Base-by-base conservation (phyloP, 805 yeast genomes). In the Candida glaebosa region DNA sequence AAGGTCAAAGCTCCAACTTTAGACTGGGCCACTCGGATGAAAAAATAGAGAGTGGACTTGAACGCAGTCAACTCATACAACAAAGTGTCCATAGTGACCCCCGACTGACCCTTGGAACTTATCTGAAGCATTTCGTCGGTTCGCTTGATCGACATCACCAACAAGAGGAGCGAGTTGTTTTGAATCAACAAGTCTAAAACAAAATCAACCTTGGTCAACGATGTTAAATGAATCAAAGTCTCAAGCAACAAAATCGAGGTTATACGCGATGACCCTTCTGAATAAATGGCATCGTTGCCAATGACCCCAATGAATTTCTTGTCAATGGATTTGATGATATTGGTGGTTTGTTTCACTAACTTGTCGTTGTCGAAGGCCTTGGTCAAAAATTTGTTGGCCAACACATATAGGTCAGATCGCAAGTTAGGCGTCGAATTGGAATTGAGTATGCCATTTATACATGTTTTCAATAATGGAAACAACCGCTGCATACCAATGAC, bases 181-280 rank as follows among this genome's bases (percentile, higher is more conserved):
- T 79, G 76, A 31, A 81, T 73, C 46, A 91, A 64, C 1, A 74
- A 63, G 17, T 81, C 82, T 38, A 84, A 58, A 3, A 87, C 73
- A 49, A 81, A 76, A 49, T 78, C 75, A 45, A 77, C 74, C 32
- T 76, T 69, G 16, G 71, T 69, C n/a, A 63, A 52, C 24, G 73
- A 71, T 1, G 83, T 75, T 30, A 81, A 58, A 43, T 79, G 81
- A 19, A 81, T 72, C 38, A 82, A 61, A 1, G 84, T 72, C 51
- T 88, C 95, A 47, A 93, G 60, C 10, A 90, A 65, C n/a, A 88
- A 57, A 10, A 90, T 67, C 2, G 96, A 82, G 0, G 91, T 81
- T 8, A 89, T 75, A 49, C 93, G 75, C 5, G 84, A 75, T 1
- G 84, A 67, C 1, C 91, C 93, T 50, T 85, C 93, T 2, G 90